Evolutionary conservation across 1,139 yeast genomes (phyloP).

Genomic region (Martiniozyma asiatica): DNA sequence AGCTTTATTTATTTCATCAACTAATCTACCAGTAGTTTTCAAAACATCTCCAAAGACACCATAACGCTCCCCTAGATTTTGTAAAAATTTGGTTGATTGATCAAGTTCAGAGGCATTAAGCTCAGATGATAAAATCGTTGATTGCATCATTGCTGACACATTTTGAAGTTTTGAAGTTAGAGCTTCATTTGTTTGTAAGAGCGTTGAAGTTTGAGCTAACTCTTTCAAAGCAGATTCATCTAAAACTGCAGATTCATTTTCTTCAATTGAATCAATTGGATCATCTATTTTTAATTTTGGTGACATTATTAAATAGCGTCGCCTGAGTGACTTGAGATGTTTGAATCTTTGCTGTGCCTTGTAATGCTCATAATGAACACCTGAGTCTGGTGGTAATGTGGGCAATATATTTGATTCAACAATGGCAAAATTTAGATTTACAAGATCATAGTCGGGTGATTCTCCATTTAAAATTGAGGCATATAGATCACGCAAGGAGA

Average conservation of each 20-base stretch:
- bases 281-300: no score
- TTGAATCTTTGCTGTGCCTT: no score
- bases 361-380: no score
- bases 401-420: no score
- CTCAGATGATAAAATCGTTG: slow-evolving; percentile 37
- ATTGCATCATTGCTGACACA: slow-evolving; percentile 20
- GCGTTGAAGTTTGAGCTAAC: slow-evolving; percentile 16
- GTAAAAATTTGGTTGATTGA: slow-evolving; percentile 42
- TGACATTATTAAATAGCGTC: no score
- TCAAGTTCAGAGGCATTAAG: slow-evolving; percentile 50
- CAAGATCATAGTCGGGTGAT: no score
- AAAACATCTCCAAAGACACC: slow-evolving; percentile 43
- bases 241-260: slow-evolving; percentile 2
- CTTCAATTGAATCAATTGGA: slow-evolving; percentile 8
- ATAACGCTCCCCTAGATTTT: slow-evolving; percentile 38
- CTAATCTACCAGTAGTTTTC: slow-evolving; percentile 42
- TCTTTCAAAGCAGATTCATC: no score
- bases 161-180: slow-evolving; percentile 21
- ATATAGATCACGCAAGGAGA: no score
- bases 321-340: no score
- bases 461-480: no score
- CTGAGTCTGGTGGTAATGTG: no score
- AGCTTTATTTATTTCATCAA: slow-evolving; percentile 54
- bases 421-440: no score
- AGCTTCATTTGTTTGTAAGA: slow-evolving; percentile 18